Evolutionary conservation across 805 yeast species (phyloP).

Genomic region (Candida lessepsii): DNA sequence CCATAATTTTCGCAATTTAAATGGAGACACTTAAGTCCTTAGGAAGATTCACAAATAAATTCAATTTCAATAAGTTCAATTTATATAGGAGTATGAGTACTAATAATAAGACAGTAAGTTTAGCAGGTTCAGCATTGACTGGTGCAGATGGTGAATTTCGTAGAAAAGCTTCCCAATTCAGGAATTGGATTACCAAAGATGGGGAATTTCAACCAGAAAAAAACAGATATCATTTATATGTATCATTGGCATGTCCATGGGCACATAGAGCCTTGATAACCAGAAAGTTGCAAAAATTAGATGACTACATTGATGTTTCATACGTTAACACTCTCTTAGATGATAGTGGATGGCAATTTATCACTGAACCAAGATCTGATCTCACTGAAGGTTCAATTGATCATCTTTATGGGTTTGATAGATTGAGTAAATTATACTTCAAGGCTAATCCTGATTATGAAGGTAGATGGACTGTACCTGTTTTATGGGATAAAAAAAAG

Average conservation of each 20-base stretch:
- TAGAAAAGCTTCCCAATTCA: conserved; percentile 46
- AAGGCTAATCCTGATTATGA: conserved; percentile 71
- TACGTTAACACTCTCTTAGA: conserved; percentile 94
- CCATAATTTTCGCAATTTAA: conserved; percentile 8
- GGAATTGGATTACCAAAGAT: conserved; percentile 59
- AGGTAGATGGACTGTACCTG: conserved; percentile 91
- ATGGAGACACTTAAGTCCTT: conserved; percentile 2
- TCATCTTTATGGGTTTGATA: conserved; percentile 52
- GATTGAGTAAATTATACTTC: conserved; percentile 70
- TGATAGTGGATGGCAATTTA: conserved; percentile 85
- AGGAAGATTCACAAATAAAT: not conserved
- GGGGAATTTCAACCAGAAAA: conserved; percentile 71
- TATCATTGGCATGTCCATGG: conserved; percentile 93
- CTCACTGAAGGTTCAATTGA: conserved; percentile 53
- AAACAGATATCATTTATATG: conserved; percentile 82
- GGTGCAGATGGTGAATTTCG: conserved; percentile 48
- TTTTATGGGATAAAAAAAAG: conserved; percentile 84
- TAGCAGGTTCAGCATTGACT: conserved; percentile 11
- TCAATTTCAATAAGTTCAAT: not conserved
- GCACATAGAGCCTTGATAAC: conserved; percentile 83
- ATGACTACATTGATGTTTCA: conserved; percentile 58
- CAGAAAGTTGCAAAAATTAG: conserved; percentile 68
- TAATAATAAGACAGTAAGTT: conserved; percentile 8
- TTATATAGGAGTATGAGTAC: not conserved
- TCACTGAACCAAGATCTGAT: conserved; percentile 46